Percentiles rank a stretch among this genome's conserved stretches.
Evolutionary conservation across 495 filamentous ascomycete species (phyloP).

Genomic region (Aspergillus nidulans): DNA sequence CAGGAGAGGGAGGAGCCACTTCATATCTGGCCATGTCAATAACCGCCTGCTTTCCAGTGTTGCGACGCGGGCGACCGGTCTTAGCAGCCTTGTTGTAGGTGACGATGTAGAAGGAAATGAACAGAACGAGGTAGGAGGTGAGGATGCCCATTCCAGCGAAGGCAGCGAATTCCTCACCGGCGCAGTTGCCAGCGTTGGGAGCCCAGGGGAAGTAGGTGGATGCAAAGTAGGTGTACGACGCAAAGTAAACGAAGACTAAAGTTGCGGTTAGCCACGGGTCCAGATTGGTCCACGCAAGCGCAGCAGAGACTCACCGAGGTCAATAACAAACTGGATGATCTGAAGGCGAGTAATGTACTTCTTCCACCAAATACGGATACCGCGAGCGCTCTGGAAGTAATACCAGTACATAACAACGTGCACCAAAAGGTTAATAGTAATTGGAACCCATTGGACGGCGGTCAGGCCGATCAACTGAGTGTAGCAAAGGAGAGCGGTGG

Average conservation of each 20-base stretch:
- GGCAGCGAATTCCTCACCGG: constrained; percentile 96
- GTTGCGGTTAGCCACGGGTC: background rate
- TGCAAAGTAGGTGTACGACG: constrained; percentile 92
- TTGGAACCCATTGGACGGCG: constrained; percentile 64
- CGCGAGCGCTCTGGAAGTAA: constrained; percentile 58
- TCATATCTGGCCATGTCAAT: constrained; percentile 54
- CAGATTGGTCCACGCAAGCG: background rate
- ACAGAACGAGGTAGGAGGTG: constrained; percentile 90
- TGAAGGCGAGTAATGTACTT: constrained; percentile 56
- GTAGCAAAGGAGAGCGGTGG: constrained; percentile 67
- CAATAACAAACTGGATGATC: constrained; percentile 56
- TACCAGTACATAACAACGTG: constrained; percentile 72
- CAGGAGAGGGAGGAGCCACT: constrained; percentile 25
- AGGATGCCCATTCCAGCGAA: constrained; percentile 89
- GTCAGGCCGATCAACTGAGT: constrained; percentile 66
- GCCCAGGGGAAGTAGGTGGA: constrained; percentile 84
- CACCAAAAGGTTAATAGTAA: constrained; percentile 62
- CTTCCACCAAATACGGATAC: constrained; percentile 59
- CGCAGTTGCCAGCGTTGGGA: constrained; percentile 79
- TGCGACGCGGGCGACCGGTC: constrained; percentile 46
- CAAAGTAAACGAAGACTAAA: constrained; percentile 86
- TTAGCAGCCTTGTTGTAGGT: constrained; percentile 90
- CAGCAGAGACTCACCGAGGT: constrained; percentile 42
- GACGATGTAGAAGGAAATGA: constrained; percentile 97
- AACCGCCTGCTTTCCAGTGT: constrained; percentile 48